Base-by-base conservation (phyloP, 2,329 filamentous ascomycete genomes). In the Alternaria conjuncta region DNA sequence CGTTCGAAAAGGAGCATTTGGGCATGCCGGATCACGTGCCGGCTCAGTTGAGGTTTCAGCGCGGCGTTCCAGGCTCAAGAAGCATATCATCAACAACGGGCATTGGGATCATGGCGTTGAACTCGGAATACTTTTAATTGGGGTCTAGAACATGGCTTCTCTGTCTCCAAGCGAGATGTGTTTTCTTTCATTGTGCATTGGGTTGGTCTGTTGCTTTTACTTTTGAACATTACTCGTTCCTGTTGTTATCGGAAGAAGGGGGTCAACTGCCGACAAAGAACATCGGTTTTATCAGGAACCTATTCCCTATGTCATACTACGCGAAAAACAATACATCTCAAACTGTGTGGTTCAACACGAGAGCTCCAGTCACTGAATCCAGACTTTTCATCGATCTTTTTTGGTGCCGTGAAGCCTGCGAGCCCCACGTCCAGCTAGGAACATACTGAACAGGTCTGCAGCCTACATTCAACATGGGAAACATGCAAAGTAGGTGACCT, bases 71-170 rank as follows among this genome's bases (percentile, higher is more conserved):
- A 28, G 57, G 47, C 49, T 59, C 32, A 30, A 53, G 30, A 25
- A 25, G 46, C 30, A 18, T 54, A 59, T 20, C 36, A 32, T 18
- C 26, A 63, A 12, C 44, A 51, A 23, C 12, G 9, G 43, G 55
- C 49, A 55, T 62, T 36, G 55, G 41, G 28, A 59, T 36, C 12
- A 54, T 44, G 55, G 60, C 55, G 60, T 45, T 54, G 12, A n/a
- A 28, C 2, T 36, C 28, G 2, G 11, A 25, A 53, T 5, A 13
- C 9, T 41, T 12, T 12, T 53, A 36, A 53, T 53, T 23, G 13
- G 13, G 30, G 49, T 15, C 15, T 6, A 41, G 20, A 36, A 53
- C 2, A 36, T 12, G 30, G 30, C 20, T 15, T 32, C 49, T n/a
- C 20, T 18, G 2, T 41, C 28, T 53, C 30, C 28, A n/a, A 53